Percentiles rank a stretch among this genome's conserved stretches.
These are phyloP conservation scores for Alternaria burnsii DNA, from an alignment of 2,329 filamentous ascomycete species.

Conservation along the genomic window DNA sequence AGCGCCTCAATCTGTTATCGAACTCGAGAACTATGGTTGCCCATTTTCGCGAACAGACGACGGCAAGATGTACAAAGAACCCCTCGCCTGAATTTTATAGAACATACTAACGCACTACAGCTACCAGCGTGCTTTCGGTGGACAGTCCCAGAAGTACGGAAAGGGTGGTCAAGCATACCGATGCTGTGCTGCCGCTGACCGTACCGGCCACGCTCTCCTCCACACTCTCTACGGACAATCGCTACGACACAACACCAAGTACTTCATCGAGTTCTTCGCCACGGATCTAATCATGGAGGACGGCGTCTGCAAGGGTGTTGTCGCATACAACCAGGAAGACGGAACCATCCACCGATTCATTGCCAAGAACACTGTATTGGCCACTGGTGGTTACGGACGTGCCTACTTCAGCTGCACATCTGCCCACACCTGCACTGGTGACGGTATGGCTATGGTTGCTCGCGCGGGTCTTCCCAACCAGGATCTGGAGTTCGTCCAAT, in stretches of 20 bases:
- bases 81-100: not conserved
- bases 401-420: conserved; percentile 99
- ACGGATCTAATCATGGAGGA: conserved; percentile 97
- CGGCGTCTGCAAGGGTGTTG: conserved; percentile 93
- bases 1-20: conserved; percentile 88
- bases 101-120: conserved; percentile 52
- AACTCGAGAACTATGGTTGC: conserved; percentile 97
- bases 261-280: conserved; percentile 99
- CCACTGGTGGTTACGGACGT: conserved; percentile 96
- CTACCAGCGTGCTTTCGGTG: conserved; percentile 98
- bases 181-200: conserved; percentile 93
- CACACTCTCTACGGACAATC: conserved; percentile 99
- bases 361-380: conserved; percentile 94
- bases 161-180: conserved; percentile 98
- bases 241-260: conserved; percentile 97
- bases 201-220: conserved; percentile 95
- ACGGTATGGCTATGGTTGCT: conserved; percentile 99
- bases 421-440: conserved; percentile 97
- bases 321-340: conserved; percentile 99
- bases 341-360: conserved; percentile 97
- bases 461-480: conserved; percentile 98
- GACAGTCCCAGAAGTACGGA: conserved; percentile 92
- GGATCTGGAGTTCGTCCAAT: conserved; percentile 99
- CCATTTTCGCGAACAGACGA: conserved; percentile 97
- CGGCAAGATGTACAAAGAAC: conserved; percentile 76